Conservation (phyloP, 805 yeast genomes). For the Grigorovia jiainica region DNA sequence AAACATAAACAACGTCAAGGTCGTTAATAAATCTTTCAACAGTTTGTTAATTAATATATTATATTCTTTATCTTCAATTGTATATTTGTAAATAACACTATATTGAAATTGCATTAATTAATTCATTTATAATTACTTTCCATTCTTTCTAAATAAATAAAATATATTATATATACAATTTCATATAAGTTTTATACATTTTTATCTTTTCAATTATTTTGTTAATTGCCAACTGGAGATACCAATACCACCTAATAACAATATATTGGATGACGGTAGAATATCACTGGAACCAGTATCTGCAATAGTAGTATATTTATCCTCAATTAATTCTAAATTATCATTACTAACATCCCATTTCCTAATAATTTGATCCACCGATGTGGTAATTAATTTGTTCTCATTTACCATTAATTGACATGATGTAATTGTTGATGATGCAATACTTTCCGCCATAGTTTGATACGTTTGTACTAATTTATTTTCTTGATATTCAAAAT, state of each 20-base stretch:
- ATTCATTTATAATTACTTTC: too few relatives aligned
- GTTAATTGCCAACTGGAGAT: constrained; percentile 40
- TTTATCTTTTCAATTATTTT: background rate
- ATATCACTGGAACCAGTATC: constrained; percentile 74
- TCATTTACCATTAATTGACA: constrained; percentile 31
- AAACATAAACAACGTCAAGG: constrained; percentile 94
- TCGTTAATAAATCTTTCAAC: constrained; percentile 19
- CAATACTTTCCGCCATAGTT: constrained; percentile 42
- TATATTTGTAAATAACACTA: too few relatives aligned
- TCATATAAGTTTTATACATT: background rate
- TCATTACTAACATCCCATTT: constrained; percentile 43
- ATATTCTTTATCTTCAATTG: too few relatives aligned
- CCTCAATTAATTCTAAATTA: constrained; percentile 27
- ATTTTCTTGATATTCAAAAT: constrained; percentile 24
- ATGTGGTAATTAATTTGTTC: constrained; percentile 43
- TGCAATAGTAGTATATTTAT: constrained; percentile 69
- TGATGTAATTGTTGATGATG: constrained; percentile 79
- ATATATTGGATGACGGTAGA: constrained; percentile 22
- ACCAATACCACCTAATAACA: constrained; percentile 72
- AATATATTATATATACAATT: background rate
- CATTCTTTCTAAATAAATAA: too few relatives aligned
- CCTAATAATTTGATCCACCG: constrained; percentile 76
- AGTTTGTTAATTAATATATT: too few relatives aligned
- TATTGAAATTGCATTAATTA: too few relatives aligned
- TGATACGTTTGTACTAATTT: constrained; percentile 1